phyloP scores from a whole-genome alignment of 441 rosid species.

The Isatis lusitanica region DNA sequence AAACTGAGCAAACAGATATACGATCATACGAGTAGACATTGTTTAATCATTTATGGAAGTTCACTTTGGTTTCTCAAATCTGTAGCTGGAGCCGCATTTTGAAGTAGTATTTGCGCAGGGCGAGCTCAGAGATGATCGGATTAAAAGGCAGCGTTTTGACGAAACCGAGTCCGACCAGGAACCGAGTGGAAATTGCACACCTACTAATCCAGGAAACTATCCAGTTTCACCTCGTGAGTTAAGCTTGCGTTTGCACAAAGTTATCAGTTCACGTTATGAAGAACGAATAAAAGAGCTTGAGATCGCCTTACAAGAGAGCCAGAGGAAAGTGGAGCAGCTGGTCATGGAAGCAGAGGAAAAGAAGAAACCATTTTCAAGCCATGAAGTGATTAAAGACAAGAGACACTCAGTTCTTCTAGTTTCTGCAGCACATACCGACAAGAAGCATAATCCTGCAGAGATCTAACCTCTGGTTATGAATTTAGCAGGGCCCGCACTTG shows the following conservation, averaged over 20 bases:
- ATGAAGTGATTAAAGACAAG: conserved; percentile 33
- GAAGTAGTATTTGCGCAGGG: conserved; percentile 67
- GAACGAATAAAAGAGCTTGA: conserved; percentile 69
- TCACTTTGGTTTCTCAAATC: conserved; percentile 10
- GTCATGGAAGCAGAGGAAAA: conserved; percentile 48
- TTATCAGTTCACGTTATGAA: conserved; percentile 68
- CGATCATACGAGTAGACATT: not conserved
- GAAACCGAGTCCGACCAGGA: conserved; percentile 44
- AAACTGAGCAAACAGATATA: not conserved
- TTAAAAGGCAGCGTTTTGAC: conserved; percentile 28
- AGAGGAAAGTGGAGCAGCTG: conserved; percentile 48
- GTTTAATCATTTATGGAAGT: not conserved
- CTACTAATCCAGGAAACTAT: conserved; percentile 48
- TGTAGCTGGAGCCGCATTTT: conserved; percentile 65
- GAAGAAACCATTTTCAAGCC: conserved; percentile 33
- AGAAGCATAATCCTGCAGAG: conserved; percentile 19
- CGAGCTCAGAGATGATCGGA: conserved; percentile 50
- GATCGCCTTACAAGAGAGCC: conserved; percentile 64
- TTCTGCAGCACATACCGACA: conserved; percentile 19
- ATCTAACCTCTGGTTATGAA: conserved; percentile 59
- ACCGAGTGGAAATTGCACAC: conserved; percentile 49
- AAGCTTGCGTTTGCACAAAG: conserved; percentile 68
- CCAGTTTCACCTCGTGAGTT: conserved; percentile 72
- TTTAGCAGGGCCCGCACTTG: conserved; percentile 65
- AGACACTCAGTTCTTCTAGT: conserved; percentile 35